Evolutionary conservation across 2,329 filamentous ascomycete species (phyloP).

Genomic region (Cryphonectria japonica): DNA sequence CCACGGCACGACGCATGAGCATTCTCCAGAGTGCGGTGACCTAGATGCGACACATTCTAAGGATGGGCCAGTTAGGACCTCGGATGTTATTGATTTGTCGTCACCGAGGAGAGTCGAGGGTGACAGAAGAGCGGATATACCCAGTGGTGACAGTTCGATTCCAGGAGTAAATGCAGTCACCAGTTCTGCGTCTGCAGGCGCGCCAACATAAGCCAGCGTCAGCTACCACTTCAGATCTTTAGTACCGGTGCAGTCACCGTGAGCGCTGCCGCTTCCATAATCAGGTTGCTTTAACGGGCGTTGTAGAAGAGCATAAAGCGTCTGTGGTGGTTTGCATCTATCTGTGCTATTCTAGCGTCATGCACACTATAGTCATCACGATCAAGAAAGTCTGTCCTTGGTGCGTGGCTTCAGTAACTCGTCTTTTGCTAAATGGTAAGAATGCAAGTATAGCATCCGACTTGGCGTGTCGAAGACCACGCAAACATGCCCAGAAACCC

Average conservation of each 20-base stretch:
- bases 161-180: background rate
- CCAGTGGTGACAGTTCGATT: background rate
- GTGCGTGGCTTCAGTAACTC: too few relatives aligned
- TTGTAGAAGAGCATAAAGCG: background rate
- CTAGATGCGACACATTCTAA: background rate
- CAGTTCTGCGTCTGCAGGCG: background rate
- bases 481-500: too few relatives aligned
- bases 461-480: too few relatives aligned
- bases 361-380: background rate
- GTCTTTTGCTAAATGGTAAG: too few relatives aligned
- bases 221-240: conserved; percentile 3
- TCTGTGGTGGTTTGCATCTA: background rate
- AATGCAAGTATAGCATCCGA: too few relatives aligned
- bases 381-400: background rate
- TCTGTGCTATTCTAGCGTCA: background rate
- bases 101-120: background rate
- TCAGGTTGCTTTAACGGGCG: background rate
- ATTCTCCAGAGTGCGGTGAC: background rate
- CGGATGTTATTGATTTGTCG: background rate
- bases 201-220: background rate
- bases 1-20: background rate
- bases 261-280: background rate
- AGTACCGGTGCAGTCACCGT: background rate
- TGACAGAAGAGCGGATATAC: background rate
- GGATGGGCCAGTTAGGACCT: background rate